Base-by-base conservation (phyloP, 2,329 filamentous ascomycete genomes). In the Pseudogymnoascus sp. region DNA sequence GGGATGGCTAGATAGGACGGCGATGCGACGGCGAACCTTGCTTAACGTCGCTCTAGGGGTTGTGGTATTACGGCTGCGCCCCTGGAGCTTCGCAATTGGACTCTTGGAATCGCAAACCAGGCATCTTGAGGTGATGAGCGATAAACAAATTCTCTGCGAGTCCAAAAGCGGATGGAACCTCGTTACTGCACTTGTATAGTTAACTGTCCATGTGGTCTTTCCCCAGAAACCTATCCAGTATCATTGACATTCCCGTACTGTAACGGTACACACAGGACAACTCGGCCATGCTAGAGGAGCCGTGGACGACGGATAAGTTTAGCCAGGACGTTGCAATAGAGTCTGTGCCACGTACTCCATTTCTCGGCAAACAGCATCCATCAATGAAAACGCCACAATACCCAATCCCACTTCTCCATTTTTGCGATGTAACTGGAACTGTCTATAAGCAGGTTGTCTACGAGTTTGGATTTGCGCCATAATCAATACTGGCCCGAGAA, bases 301-400 rank as follows among this genome's bases (percentile, higher is more conserved):
- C 43, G n/a, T 30, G 4, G 25, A 14, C n/a, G 15, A 18, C 30
- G n/a, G 25, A 50, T 30, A n/a, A 33, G n/a, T 53, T 53, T 53
- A 53, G n/a, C 47, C n/a, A 53, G 47, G 25, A 53, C 47, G 28
- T 18, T 53, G n/a, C n/a, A 53, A 53, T 53, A 33, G 18, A 53
- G 47, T 2, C 25, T 12, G 28, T 7, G 28, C 28, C 47, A 53
- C 47, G 47, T 53, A 53, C 8, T 33, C 12, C 43, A 25, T 30
- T 50, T 30, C 25, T 50, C 25, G 47, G 25, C 25, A 53, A 53
- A 18, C n/a, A 3, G 9, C 25, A 53, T 33, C 25, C 18, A 18
- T 33, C 8, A 20, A 25, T 25, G 6, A 15, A 12, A 18, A 53
- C 28, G 47, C 47, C 43, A 30, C 43, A 20, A 33, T 18, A 14